Evolutionary conservation across 2,329 filamentous ascomycete species (phyloP), one percentile per base, ranked within the genome.

Genomic region (Cladosporium sp.): DNA sequence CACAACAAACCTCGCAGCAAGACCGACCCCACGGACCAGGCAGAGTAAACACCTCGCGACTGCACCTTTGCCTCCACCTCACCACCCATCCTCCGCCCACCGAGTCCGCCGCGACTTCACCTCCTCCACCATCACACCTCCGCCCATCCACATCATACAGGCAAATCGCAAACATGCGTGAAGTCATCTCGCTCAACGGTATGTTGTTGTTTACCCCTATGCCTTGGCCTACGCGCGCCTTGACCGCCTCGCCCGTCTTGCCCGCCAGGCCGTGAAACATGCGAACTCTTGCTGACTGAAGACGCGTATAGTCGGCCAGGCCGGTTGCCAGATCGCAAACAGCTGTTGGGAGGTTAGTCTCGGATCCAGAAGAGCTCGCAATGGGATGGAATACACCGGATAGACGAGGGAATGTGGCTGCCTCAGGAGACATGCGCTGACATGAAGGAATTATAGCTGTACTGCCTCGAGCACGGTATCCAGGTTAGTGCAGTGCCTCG

Each of bases 271-370:
- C 61, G 58, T 34, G 63, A 49, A 58, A 68, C 26, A 66, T 67
- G 54, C 28, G 49, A 62, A 30, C 23, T 10, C 8, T 64, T 69
- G 76, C 86, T 90, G 79, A 91, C 84, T 71, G 73, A 77, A 69
- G 70, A 76, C 81, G 78, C 76, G 80, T 81, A 78, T 82, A 99
- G 95, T 99, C 87, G 95, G 95, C 84, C 95, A 99, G 89, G 95
- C 95, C 81, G 95, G 95, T 91, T 98, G 95, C 89, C 95, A 99
- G 83, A 99, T 99, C 80, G 95, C 94, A 85, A 99, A 99, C 87
- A 95, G 95, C 76, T 98, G 95, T 89, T 99, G 95, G 95, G 95
- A 99, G 93, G 95, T 99, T 85, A 86, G 92, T 86, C 78, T 76
- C 67, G 66, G 56, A 69, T 57, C 63, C 48, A 26, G 18, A 67